phyloP scores from a whole-genome alignment of 2,329 filamentous ascomycete genomes.

The Ilyonectria destructans region DNA sequence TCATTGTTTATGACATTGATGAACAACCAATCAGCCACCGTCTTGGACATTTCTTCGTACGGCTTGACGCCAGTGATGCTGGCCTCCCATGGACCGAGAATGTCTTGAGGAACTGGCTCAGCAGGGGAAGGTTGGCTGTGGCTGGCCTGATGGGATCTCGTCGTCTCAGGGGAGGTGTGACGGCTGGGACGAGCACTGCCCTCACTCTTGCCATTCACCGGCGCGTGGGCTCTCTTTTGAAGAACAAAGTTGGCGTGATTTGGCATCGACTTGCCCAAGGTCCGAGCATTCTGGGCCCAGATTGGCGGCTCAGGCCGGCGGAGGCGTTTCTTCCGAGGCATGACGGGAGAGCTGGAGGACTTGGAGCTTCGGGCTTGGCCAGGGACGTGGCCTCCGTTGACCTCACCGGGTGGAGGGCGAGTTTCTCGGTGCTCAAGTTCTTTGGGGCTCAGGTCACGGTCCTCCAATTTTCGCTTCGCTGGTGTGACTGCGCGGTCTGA shows the following conservation, averaged over 20 bases:
- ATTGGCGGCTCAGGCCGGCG: constrained; percentile 59
- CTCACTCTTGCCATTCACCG: constrained; percentile 59
- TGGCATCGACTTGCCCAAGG: constrained; percentile 56
- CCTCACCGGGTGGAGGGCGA: constrained; percentile 66
- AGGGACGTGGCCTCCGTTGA: constrained; percentile 59
- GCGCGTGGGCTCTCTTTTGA: constrained; percentile 47
- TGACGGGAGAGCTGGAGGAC: constrained; percentile 51
- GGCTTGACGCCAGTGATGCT: constrained; percentile 81
- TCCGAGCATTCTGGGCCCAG: constrained; percentile 64
- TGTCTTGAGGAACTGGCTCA: constrained; percentile 52
- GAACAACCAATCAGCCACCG: constrained; percentile 87
- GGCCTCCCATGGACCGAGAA: constrained; percentile 74
- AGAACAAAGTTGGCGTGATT: constrained; percentile 51
- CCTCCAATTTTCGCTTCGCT: constrained; percentile 59
- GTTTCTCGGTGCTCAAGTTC: constrained; percentile 67
- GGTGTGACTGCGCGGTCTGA: constrained; percentile 55
- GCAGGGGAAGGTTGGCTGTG: constrained; percentile 45
- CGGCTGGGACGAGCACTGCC: constrained; percentile 55
- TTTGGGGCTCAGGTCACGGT: constrained; percentile 62
- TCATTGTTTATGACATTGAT: constrained; percentile 77
- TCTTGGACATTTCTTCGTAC: constrained; percentile 81
- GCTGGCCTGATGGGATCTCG: constrained; percentile 51
- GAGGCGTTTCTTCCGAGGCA: constrained; percentile 59
- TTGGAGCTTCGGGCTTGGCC: constrained; percentile 44
- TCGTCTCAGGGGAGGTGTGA: constrained; percentile 65